Percentiles rank a stretch among this genome's conserved stretches.
Conservation (phyloP, 345 rosid species). For the Ceriops decandra region DNA sequence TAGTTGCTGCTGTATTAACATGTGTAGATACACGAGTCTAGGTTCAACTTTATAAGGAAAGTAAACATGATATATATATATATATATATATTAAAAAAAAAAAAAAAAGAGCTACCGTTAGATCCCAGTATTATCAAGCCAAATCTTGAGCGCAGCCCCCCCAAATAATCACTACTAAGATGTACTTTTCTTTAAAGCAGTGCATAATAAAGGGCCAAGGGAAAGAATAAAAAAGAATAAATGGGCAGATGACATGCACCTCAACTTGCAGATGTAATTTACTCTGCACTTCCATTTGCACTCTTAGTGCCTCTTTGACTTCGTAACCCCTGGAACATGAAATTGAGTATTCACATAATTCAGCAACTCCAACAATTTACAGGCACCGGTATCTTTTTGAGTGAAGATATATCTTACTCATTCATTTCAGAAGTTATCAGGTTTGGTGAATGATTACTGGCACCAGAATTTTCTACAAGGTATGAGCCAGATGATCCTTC, state of each 20-base stretch:
- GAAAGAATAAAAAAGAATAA: too few relatives aligned
- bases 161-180: too few relatives aligned
- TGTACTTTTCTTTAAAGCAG: too few relatives aligned
- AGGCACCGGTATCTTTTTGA: background rate
- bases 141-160: too few relatives aligned
- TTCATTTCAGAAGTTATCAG: conserved; percentile 44
- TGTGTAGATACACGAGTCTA: background rate
- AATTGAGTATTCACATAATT: conserved; percentile 12
- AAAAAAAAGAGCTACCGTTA: too few relatives aligned
- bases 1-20: background rate
- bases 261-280: conserved; percentile 75
- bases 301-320: conserved; percentile 67
- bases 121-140: too few relatives aligned
- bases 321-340: conserved; percentile 45
- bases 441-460: conserved; percentile 38
- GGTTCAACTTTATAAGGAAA: background rate
- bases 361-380: conserved; percentile 4
- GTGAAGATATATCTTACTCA: conserved; percentile 51
- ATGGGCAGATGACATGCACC: conserved; percentile 26
- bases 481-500: conserved; percentile 46
- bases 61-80: background rate
- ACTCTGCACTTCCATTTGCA: conserved; percentile 84
- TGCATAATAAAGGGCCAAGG: too few relatives aligned
- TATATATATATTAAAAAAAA: too few relatives aligned
- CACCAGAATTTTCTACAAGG: conserved; percentile 42